A percentile compares a stretch with the other conserved stretches of the same genome.
These are phyloP conservation scores for Datura wrightii DNA, from an alignment of 257 asterid genomes.

Conservation along the genomic window DNA sequence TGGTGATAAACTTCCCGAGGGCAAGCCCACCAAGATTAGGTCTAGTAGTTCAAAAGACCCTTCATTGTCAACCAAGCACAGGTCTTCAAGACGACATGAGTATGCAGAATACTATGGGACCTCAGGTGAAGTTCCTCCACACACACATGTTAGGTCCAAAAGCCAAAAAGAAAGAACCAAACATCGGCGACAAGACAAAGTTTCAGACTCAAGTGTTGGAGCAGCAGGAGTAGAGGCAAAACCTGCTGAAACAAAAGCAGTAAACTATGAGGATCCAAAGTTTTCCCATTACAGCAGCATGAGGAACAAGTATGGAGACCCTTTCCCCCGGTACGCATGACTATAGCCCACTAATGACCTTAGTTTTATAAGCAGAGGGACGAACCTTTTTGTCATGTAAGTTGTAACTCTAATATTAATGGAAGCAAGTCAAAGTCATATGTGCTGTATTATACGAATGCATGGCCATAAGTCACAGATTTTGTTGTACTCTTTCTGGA, in stretches of 20 bases:
- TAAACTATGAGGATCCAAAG: slow-evolving; percentile 59
- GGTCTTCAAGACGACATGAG: slow-evolving; percentile 88
- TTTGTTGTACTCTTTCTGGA: background rate
- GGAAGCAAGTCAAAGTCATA: slow-evolving; percentile 15
- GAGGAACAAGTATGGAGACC: slow-evolving; percentile 69
- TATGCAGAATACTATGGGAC: slow-evolving; percentile 71
- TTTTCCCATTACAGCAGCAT: slow-evolving; percentile 61
- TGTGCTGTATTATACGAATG: background rate
- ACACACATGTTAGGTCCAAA: slow-evolving; percentile 66
- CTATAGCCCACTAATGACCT: background rate
- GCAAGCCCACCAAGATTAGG: slow-evolving; percentile 62
- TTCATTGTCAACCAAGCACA: slow-evolving; percentile 67
- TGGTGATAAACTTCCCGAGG: slow-evolving; percentile 60
- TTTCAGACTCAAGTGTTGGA: slow-evolving; percentile 52
- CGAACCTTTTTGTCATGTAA: background rate
- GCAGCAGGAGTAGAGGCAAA: slow-evolving; percentile 56
- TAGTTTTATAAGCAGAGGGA: background rate
- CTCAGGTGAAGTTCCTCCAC: slow-evolving; percentile 67
- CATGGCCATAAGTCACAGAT: background rate
- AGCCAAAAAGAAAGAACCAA: slow-evolving; percentile 82
- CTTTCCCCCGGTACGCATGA: slow-evolving; percentile 32
- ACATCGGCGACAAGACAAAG: slow-evolving; percentile 74
- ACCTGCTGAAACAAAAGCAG: slow-evolving; percentile 60
- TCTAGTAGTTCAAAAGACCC: slow-evolving; percentile 70
- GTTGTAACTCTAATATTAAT: slow-evolving; percentile 21